Base-by-base conservation (phyloP, 1,284 basidiomycete species). In the Lignosus rhinocerotis region DNA sequence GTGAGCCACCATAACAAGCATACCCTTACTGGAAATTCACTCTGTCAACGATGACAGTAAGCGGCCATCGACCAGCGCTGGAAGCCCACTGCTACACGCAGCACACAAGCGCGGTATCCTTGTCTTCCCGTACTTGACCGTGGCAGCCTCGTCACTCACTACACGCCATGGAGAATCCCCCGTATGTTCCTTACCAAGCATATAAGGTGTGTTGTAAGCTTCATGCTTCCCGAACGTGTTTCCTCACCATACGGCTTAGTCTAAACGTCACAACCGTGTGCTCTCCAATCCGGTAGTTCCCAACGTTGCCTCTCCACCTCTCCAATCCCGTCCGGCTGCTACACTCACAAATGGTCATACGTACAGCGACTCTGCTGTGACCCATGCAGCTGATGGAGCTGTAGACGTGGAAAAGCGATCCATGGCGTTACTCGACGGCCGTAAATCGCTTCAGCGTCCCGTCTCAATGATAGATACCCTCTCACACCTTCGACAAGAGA, bases 181-280 rank as follows among this genome's bases (percentile, higher is more conserved):
- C 74, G 21, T 69, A 75, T 32, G 77, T 90, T 16, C 87, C 88
- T 14, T 91, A 91, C 76, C 86, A 87, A 72, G 84, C 88, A 3
- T 91, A 91, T 76, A 86, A 76, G 76, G 87, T 87, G 55, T 61
- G 79, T 70, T 43, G 43, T 12, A 41, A 46, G 31, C 17, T 45
- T 36, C 11, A 16, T 19, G 51, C 9, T 57, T 41, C 54, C 17
- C 53, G 36, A 49, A 56, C 34, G 55, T 41, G 25, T 39, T 48
- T 49, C 41, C 60, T 61, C 42, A 61, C 60, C 8, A 55, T 53
- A 51, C 12, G 21, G 16, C 32, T 25, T 63, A 91, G 88, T 82
- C 88, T 11, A 91, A 90, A 73, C 79, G 88, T 50, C 87, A 88
- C 67, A 85, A 84, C 3, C 80, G 84, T 55, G 80, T 76, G 33